phyloP scores from a whole-genome alignment of 176 grass and related monocot species.

The Carex littledalei region DNA sequence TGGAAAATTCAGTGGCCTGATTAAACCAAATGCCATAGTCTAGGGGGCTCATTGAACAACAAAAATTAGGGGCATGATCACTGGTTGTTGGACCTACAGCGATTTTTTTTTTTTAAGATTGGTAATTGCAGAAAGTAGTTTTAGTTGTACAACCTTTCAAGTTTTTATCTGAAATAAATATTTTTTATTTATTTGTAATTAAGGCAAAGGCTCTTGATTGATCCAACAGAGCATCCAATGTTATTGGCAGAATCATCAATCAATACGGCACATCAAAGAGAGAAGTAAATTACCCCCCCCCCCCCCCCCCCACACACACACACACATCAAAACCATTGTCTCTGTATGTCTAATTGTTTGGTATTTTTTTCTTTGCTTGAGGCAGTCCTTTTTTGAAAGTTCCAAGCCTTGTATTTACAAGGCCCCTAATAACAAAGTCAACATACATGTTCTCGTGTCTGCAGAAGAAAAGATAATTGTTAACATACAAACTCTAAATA shows the following conservation, averaged over 20 bases:
- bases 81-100: neutral
- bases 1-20: neutral
- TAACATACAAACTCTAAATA: neutral
- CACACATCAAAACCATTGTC: neutral
- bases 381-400: neutral
- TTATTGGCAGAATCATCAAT: constrained; percentile 87
- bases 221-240: constrained; percentile 98
- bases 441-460: neutral
- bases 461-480: neutral
- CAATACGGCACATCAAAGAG: constrained; percentile 79
- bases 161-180: constrained; percentile 5
- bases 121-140: neutral
- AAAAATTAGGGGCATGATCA: neutral
- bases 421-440: neutral
- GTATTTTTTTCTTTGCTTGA: neutral
- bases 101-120: neutral
- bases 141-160: neutral
- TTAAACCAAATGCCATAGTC: neutral
- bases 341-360: neutral
- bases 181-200: constrained; percentile 19
- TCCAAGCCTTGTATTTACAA: neutral
- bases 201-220: constrained; percentile 80
- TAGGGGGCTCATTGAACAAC: neutral
- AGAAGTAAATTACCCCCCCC: constrained; percentile 46
- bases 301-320: neutral